Base-by-base conservation (phyloP, 2,329 filamentous ascomycete species). In the Ceratocystis harringtonii region DNA sequence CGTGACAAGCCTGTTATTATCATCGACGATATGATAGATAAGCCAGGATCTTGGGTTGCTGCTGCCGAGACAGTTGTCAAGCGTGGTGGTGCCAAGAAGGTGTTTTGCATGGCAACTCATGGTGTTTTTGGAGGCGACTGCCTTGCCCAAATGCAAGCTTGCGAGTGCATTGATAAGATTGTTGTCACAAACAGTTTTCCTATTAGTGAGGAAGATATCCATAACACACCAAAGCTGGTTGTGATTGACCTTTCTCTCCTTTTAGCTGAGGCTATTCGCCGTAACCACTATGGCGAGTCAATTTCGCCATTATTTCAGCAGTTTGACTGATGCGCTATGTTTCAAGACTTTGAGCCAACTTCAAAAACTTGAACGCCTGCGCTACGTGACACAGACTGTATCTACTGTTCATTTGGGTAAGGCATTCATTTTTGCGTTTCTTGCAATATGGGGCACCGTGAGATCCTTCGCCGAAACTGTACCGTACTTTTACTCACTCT, bases 11-110 rank as follows among this genome's bases (percentile, higher is more conserved):
- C 90, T 0, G 94, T 97, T 64, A 88, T 99, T 73, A 91, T 99
- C 68, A 89, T 99, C 62, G 94, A 99, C 74, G 94, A 99, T 74
- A 97, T 99, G 89, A 96, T 99, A 72, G 94, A 99, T 77, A 96
- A 96, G 78, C 86, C 91, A 8, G 90, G 88, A 15, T 96, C 90
- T 5, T 99, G 94, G 94, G 95, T 99, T 70, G 92, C 92, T 5
- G 94, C 94, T 5, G 94, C 94, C 12, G 94, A 99, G 78, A 95
- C 92, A 0, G 92, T 96, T 1, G 89, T 96, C 64, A 97, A 97
- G 80, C 85, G 88, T 69, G 95, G 94, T 69, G 84, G 85, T 57
- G 94, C 94, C 1, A 95, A 89, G 71, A 94, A 89, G 75, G 94
- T 99, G 44, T 97, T 96, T 76, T 96, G 91, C 79, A 95, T 99